A percentile compares a stretch with the other conserved stretches of the same genome.
Conservation (phyloP, 306 rosid genomes). For the Fragaria nilgerrensis region DNA sequence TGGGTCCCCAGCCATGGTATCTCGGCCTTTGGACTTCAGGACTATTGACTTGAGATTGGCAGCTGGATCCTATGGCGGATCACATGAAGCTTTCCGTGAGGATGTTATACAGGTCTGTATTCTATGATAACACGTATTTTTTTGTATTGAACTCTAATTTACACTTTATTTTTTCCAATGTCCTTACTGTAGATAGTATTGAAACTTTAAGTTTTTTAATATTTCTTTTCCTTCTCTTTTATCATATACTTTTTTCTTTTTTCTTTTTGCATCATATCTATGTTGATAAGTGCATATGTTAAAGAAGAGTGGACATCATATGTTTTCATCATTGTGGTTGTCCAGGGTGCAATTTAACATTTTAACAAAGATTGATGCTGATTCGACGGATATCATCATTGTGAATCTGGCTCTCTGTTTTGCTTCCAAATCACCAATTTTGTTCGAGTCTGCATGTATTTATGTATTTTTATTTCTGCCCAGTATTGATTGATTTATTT, state of each 20-base stretch:
- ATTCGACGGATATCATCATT: neutral
- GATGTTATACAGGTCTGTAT: slow-evolving; percentile 85
- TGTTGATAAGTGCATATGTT: neutral
- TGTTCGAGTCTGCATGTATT: neutral
- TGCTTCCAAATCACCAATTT: neutral
- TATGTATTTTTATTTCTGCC: neutral
- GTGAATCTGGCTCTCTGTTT: neutral
- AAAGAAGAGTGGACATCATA: neutral
- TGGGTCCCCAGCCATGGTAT: slow-evolving; percentile 90
- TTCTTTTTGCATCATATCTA: neutral
- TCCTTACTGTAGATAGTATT: neutral
- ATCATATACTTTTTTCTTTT: neutral
- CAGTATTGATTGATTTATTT: neutral
- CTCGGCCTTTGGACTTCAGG: slow-evolving; percentile 94
- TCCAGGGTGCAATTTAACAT: neutral
- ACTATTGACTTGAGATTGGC: slow-evolving; percentile 92
- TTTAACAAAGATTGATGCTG: neutral
- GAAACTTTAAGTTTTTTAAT: neutral
- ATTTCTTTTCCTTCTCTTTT: neutral
- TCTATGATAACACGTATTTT: slow-evolving; percentile 9
- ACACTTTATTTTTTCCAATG: neutral
- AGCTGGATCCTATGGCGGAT: slow-evolving; percentile 85
- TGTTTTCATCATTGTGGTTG: neutral
- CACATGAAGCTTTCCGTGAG: slow-evolving; percentile 86
- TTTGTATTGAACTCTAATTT: slow-evolving; percentile 9